Base-by-base conservation (phyloP, 768 basidiomycete species). In the Russula abietina region DNA sequence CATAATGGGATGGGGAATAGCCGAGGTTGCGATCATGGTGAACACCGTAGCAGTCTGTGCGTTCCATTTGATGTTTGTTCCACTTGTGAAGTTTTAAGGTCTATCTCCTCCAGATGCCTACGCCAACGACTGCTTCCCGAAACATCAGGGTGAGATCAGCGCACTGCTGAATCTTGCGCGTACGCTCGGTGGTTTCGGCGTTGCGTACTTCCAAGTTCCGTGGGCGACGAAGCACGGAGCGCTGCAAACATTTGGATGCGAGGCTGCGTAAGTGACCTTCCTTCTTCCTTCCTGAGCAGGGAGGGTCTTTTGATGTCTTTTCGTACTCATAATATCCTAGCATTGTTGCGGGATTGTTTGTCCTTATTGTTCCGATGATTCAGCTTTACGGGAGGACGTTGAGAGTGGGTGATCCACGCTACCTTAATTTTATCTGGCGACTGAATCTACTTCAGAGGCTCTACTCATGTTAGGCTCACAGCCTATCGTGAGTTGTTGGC, bases 1-100 rank as follows among this genome's bases (percentile, higher is more conserved):
- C 26, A 75, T 87, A 57, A 80, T 87, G 73, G 86, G 86, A 17
- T 88, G 87, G 87, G 84, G 82, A 10, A 80, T 87, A 58, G 79
- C 84, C 0, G 77, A 84, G 61, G 73, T 83, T 3, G 75, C 81
- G 0, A 72, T 82, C 57, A 79, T 87, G 77, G 77, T 87, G 60
- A 81, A 78, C 68, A 87, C 86, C 0, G 84, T 85, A 52, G 83
- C 83, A 1, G 76, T 86, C 22, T 87, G 83, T 76, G 71, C 71
- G 69, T 82, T 74, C 57, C 66, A 70, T 8, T 49, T 46, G 38
- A 38, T 38, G 45, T 16, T 16, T 16, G 10, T 46, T 22, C 54
- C 4, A 30, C 36, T 48, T 54, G 12, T 73, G 36, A 41, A 6
- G 28, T 63, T 67, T 73, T 0, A 69, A 66, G 24, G 5, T 17